Evolutionary conservation across 495 filamentous ascomycete genomes (phyloP).

Genomic region (Daldinia decipiens): DNA sequence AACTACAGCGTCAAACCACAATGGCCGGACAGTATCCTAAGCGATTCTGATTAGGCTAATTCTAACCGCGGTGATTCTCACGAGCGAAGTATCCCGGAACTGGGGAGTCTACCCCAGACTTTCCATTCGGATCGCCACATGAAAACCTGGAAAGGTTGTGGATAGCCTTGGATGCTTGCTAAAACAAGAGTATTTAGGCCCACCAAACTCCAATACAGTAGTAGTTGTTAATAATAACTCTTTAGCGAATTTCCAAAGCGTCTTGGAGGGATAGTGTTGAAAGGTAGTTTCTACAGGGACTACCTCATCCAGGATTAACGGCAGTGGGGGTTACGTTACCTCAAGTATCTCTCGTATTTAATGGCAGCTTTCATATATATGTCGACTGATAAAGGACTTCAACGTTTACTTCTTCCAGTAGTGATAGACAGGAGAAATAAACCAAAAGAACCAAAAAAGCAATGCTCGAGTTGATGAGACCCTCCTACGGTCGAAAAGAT

Average conservation of each 20-base stretch:
- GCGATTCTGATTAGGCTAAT: slow-evolving; percentile 34
- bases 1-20: slow-evolving; percentile 28
- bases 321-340: slow-evolving; percentile 30
- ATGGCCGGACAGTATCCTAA: slow-evolving; percentile 16
- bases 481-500: neutral
- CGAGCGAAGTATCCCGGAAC: slow-evolving; percentile 39
- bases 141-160: slow-evolving; percentile 24
- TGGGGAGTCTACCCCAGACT: slow-evolving; percentile 43
- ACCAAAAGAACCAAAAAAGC: neutral
- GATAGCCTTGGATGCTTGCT: slow-evolving; percentile 17
- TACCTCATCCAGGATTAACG: slow-evolving; percentile 27
- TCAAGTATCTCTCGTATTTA: neutral
- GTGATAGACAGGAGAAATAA: neutral
- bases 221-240: neutral
- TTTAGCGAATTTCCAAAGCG: neutral
- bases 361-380: slow-evolving; percentile 7
- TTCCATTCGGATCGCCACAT: slow-evolving; percentile 28
- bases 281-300: slow-evolving; percentile 23
- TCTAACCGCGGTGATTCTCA: slow-evolving; percentile 22
- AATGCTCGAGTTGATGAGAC: neutral
- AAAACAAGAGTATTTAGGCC: slow-evolving; percentile 21
- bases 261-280: slow-evolving; percentile 1
- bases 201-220: slow-evolving; percentile 7
- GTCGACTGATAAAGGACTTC: neutral
- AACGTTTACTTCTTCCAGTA: neutral